Base-by-base conservation (phyloP, 768 basidiomycete genomes). In the Phlebiopsis gigantea region DNA sequence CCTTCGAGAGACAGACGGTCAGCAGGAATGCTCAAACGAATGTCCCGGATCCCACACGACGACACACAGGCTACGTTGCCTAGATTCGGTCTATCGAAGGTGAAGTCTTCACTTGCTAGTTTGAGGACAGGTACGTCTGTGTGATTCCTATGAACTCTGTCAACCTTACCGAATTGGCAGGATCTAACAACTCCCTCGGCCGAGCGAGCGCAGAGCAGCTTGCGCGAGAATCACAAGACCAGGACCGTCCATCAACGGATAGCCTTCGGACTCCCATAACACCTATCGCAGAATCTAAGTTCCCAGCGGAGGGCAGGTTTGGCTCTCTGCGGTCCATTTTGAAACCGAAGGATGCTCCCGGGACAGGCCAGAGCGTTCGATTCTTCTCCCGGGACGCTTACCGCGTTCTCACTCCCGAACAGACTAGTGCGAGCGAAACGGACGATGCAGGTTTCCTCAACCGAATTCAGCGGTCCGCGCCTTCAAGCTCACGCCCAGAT, bases 291-390 rank as follows among this genome's bases (percentile, higher is more conserved):
- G 58, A 58, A 2, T 17, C 17, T 12, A 58, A 53, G 22, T 53
- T 74, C 57, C 22, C 67, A 45, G 73, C 77, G 24, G 69, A 71
- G 31, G 56, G 60, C 68, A 58, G 69, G 56, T 75, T 70, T 57
- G 78, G 77, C 52, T 88, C 87, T 12, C 75, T 86, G 5, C 81
- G 87, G 14, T 88, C 87, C 15, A 90, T 90, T 60, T 76, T 90
- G 25, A 84, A 85, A 42, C 83, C 85, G 58, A 79, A 78, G 3
- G 83, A 83, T 46, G 85, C 87, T 0, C 88, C 88, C 15, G 87
- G 84, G 3, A 87, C 86, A 10, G 87, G 88, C n/a, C 83, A 84
- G 66, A 88, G 83, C 58, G 88, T 90, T 42, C 83, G 88, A 5
- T 89, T 90, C 72, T 88, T 88, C 68, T 82, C 87, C 25, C 77